phyloP scores from a whole-genome alignment of 371 early-diverging fungal genomes.

The Ecytonucleospora hepatopenaei region DNA sequence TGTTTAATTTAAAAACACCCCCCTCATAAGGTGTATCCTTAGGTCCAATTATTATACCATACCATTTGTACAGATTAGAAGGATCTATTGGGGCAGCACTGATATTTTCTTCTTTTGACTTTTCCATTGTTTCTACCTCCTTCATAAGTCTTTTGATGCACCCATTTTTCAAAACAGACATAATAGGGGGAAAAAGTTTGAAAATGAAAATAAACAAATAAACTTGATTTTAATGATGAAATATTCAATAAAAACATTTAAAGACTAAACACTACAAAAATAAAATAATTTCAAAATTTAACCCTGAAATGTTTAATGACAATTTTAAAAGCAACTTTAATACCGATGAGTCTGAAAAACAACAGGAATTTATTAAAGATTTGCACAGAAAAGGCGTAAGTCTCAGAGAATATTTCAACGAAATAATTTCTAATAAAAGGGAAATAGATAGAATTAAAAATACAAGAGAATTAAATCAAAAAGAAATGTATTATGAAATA shows the following conservation, averaged over 20 bases:
- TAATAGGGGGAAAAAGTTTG: not conserved
- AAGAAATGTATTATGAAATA: not conserved
- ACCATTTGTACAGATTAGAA: conserved; percentile 67
- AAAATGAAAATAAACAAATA: not conserved
- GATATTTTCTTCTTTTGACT: conserved; percentile 62
- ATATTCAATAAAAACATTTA: not conserved
- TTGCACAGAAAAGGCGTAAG: not conserved
- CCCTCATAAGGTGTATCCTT: conserved; percentile 73
- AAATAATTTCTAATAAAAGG: not conserved
- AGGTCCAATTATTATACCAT: conserved; percentile 61
- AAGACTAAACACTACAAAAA: not conserved
- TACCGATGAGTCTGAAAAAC: not conserved
- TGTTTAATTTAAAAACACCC: conserved; percentile 77
- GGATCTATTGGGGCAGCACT: conserved; percentile 61
- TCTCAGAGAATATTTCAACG: not conserved
- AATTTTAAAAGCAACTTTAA: not conserved
- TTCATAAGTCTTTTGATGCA: conserved; percentile 51
- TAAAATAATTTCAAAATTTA: not conserved
- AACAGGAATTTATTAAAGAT: not conserved
- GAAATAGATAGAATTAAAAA: not conserved
- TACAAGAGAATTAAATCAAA: not conserved
- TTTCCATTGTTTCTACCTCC: conserved; percentile 64
- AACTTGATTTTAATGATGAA: not conserved
- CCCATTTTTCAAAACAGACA: conserved; percentile 9
- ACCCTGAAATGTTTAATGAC: not conserved